phyloP scores from a whole-genome alignment of 148 eudicot genomes.

The Vaccinium vitisidaea region DNA sequence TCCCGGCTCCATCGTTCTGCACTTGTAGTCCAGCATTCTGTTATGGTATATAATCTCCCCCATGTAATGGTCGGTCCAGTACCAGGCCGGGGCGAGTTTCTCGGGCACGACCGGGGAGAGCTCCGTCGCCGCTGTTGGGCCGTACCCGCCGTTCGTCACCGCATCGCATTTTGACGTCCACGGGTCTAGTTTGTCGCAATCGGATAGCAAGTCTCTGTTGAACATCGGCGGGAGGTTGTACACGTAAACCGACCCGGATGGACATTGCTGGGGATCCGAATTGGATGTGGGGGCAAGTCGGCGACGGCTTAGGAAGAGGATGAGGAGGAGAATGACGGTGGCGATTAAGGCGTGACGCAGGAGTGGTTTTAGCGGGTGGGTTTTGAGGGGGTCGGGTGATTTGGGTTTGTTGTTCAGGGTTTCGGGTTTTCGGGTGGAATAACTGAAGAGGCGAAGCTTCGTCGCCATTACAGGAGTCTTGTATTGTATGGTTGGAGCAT shows the following conservation, averaged over 20 bases:
- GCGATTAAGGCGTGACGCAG: conserved; percentile 36
- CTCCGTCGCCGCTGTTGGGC: conserved; percentile 29
- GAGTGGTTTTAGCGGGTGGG: conserved; percentile 20
- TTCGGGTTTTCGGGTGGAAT: not conserved
- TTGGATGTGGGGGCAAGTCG: conserved; percentile 24
- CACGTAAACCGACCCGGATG: conserved; percentile 52
- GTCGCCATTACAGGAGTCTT: not conserved
- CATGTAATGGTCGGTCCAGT: conserved; percentile 70
- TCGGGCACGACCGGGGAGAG: conserved; percentile 36
- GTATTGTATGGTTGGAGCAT: not conserved
- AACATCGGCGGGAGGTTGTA: conserved; percentile 60
- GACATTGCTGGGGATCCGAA: conserved; percentile 29
- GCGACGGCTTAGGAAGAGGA: conserved; percentile 26
- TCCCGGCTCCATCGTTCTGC: conserved; percentile 52
- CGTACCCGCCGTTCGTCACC: conserved; percentile 61
- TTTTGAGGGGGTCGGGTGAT: conserved; percentile 23
- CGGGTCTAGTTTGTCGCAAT: conserved; percentile 53
- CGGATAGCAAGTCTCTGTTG: conserved; percentile 48
- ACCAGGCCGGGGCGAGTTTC: conserved; percentile 40
- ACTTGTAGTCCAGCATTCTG: conserved; percentile 49
- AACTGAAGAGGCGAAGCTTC: conserved; percentile 39
- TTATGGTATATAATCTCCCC: conserved; percentile 62
- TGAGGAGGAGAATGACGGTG: conserved; percentile 43
- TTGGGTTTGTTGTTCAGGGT: conserved; percentile 24
- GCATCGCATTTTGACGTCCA: conserved; percentile 58